phyloP scores from a whole-genome alignment of 345 rosid genomes.

The Ceriops zippeliana region DNA sequence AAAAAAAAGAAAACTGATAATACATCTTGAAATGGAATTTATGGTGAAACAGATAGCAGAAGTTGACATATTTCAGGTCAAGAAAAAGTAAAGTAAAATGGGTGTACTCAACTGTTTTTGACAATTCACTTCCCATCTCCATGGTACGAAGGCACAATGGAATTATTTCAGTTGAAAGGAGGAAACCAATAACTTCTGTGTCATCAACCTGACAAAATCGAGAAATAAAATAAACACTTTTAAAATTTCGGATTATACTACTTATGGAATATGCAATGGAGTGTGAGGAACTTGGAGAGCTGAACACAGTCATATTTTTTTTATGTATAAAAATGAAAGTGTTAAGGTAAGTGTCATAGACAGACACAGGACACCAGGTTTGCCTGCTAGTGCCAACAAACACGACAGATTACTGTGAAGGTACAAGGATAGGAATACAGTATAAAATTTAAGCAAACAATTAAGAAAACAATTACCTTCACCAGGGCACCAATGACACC shows the following conservation, averaged over 20 bases:
- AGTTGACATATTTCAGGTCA: not conserved
- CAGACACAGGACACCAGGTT: no score
- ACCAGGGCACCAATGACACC: slow-evolving; percentile 99
- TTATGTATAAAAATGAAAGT: not conserved
- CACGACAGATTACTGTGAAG: no score
- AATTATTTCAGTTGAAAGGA: slow-evolving; percentile 90
- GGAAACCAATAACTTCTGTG: slow-evolving; percentile 93
- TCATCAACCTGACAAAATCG: slow-evolving; percentile 73
- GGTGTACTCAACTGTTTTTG: slow-evolving; percentile 78
- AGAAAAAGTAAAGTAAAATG: not conserved
- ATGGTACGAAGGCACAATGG: slow-evolving; percentile 91
- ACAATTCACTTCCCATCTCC: slow-evolving; percentile 99
- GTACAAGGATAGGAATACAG: no score
- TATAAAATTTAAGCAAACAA: not conserved
- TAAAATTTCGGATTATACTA: not conserved
- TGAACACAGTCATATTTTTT: not conserved
- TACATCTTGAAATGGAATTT: not conserved
- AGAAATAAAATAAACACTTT: slow-evolving; percentile 2
- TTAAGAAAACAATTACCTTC: slow-evolving; percentile 52
- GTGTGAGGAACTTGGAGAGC: not conserved
- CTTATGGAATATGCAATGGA: not conserved
- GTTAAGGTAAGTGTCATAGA: no score
- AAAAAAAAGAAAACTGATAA: not conserved
- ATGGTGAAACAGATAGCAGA: slow-evolving; percentile 2
- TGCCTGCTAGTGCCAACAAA: no score